Conservation (phyloP, 176 grass and related monocot species). For the Phyllostachys edulis region DNA sequence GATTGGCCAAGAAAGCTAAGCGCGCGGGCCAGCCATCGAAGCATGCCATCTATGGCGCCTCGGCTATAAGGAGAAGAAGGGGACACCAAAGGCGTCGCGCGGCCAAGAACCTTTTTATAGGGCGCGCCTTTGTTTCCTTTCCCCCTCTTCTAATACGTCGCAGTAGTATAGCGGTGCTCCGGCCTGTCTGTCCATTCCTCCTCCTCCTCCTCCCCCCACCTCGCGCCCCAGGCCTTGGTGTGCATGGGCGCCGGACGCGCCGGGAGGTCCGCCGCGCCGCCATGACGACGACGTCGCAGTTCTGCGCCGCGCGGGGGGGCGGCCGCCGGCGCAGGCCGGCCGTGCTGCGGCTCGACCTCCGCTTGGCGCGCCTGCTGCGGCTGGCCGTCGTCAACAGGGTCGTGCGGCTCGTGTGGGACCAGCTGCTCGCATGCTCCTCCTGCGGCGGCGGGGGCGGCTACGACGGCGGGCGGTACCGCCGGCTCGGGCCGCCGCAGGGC, state of each 20-base stretch:
- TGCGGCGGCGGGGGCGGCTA: slow-evolving; percentile 14
- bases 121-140: neutral
- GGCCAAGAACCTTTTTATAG: slow-evolving; percentile 30
- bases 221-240: neutral
- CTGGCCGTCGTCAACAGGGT: slow-evolving; percentile 63
- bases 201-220: neutral
- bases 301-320: slow-evolving; percentile 1
- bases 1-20: neutral
- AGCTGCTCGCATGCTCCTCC: slow-evolving; percentile 61
- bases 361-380: slow-evolving; percentile 62
- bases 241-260: slow-evolving; percentile 22
- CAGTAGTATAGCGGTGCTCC: neutral
- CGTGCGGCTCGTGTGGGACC: slow-evolving; percentile 66
- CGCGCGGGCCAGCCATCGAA: neutral
- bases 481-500: slow-evolving; percentile 35
- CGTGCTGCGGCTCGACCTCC: slow-evolving; percentile 41
- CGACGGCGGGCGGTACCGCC: slow-evolving; percentile 39
- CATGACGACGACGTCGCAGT: slow-evolving; percentile 40
- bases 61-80: slow-evolving; percentile 14
- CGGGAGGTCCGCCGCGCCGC: neutral
- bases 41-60: slow-evolving; percentile 27
- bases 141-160: neutral
- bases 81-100: slow-evolving; percentile 11
- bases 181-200: neutral
- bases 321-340: slow-evolving; percentile 14